Base-by-base conservation (phyloP, 306 rosid species). In the Medicago arabica region DNA sequence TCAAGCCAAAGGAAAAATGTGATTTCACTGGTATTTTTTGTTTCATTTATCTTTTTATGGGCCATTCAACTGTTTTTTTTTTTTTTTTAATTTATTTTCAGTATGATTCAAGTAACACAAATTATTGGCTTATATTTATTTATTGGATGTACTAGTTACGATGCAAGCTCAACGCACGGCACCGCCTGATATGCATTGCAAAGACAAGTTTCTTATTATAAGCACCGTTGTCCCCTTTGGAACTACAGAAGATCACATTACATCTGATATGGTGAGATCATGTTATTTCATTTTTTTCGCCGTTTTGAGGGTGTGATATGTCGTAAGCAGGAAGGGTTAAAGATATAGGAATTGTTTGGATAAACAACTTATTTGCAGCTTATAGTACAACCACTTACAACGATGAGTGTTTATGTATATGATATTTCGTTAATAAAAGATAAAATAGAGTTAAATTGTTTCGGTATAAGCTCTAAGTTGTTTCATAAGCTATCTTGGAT, bases 191-290 rank as follows among this genome's bases (percentile, higher is more conserved):
- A 47, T 87, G 86, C 88, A 86, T 38, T 95, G 99, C 83, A 95
- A 90, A 78, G 99, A 95, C 88, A 95, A 92, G 84, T 95, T 95
- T 82, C 88, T 95, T 76, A 88, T 95, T 73, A 96, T 89, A 53
- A 78, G 91, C 79, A 88, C 92, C 3, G 77, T 81, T 75, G 85
- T 92, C 47, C 88, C 93, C 44, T 75, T 76, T 61, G 97, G 93
- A 80, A 76, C 82, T 75, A 76, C 93, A 12, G 97, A 95, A 71
- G 88, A 85, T 64, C 93, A 86, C 21, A 80, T 95, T 63, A 89
- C 91, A 46, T 88, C 97, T 72, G 81, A 79, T 59, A 79, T 75
- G 93, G 99, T 95, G 58, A 83, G 81, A 41, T 70, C 58, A 15
- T 75, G 6, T 39, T 61, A 40, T 67, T 60, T 50, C 51, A 51